Evolutionary conservation across 129 eudicot genomes (phyloP).

Genomic region (Silybum marianum): DNA sequence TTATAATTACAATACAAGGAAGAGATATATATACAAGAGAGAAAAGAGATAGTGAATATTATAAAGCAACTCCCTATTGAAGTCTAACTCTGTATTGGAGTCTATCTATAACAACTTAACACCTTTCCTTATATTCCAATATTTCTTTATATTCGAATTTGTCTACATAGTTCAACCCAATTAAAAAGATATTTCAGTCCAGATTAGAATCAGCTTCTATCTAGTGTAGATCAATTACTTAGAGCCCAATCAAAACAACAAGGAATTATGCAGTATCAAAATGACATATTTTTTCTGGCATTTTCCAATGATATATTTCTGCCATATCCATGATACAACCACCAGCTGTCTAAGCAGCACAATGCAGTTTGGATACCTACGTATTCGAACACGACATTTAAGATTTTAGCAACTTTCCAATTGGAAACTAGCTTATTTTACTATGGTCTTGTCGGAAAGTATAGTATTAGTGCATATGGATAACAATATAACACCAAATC

Average conservation of each 20-base stretch:
- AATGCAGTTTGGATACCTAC: neutral
- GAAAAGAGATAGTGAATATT: too few species aligned
- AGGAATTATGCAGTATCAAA: neutral
- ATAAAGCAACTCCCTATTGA: too few species aligned
- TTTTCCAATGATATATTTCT: neutral
- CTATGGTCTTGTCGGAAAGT: neutral
- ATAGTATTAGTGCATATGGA: neutral
- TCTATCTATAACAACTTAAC: too few species aligned
- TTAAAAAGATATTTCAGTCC: neutral
- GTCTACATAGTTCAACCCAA: neutral
- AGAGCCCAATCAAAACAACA: neutral
- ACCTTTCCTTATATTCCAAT: too few species aligned
- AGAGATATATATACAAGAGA: too few species aligned
- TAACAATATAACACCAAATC: neutral
- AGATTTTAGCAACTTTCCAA: neutral
- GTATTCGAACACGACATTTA: neutral
- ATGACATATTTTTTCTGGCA: neutral
- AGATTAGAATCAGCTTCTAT: neutral
- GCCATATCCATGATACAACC: neutral
- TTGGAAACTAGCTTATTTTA: slow-evolving; percentile 2
- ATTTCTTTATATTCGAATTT: too few species aligned
- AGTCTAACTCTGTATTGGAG: too few species aligned
- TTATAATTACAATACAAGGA: too few species aligned
- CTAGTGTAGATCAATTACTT: neutral
- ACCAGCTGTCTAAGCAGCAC: neutral